A percentile compares a stretch with the other conserved stretches of the same genome.
phyloP scores from a whole-genome alignment of 176 grass and related monocot genomes.

The Oryza brachyantha region DNA sequence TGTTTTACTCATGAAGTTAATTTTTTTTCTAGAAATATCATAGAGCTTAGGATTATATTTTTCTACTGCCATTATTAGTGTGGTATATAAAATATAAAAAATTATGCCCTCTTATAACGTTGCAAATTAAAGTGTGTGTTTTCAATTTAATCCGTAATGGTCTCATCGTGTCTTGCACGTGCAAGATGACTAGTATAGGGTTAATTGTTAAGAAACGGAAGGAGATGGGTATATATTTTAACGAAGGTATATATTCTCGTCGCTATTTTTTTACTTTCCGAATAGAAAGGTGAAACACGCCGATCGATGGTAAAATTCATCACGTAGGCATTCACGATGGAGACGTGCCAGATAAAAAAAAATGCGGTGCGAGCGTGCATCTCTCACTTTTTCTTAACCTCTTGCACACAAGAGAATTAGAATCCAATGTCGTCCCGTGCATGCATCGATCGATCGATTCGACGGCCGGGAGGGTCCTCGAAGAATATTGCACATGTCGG shows the following conservation, averaged over 20 bases:
- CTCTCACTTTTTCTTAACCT: not conserved
- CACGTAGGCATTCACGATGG: not conserved
- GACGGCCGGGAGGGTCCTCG: conserved; percentile 14
- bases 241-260: not conserved
- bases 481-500: not conserved
- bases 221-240: too few relatives aligned
- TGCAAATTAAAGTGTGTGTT: too few relatives aligned
- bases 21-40: too few relatives aligned
- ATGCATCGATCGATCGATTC: not conserved
- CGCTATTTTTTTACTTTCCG: not conserved
- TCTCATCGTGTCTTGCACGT: too few relatives aligned
- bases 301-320: not conserved
- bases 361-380: not conserved
- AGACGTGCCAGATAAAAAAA: not conserved
- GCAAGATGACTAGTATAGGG: too few relatives aligned
- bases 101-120: too few relatives aligned
- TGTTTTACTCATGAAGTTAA: too few relatives aligned
- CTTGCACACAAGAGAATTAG: conserved; percentile 12
- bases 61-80: too few relatives aligned
- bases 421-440: conserved; percentile 31
- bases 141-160: too few relatives aligned
- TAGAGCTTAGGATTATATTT: too few relatives aligned
- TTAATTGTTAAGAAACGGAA: too few relatives aligned
- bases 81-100: too few relatives aligned
- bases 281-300: not conserved